Evolutionary conservation across 208 protist species (phyloP).

Genomic region (Crithidia fasciculata): DNA sequence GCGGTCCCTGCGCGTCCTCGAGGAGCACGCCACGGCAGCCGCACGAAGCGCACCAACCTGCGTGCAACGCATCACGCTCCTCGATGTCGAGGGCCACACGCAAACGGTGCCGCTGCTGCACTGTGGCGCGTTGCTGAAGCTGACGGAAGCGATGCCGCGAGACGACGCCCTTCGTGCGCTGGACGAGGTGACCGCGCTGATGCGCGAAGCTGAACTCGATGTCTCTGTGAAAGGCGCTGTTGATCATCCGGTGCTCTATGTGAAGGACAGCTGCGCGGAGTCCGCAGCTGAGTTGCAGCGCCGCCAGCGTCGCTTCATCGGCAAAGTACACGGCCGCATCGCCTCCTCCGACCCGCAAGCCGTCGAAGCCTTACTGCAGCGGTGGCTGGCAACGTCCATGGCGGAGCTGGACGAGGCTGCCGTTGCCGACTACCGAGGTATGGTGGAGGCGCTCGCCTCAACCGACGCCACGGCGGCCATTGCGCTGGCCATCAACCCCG

Average conservation of each 20-base stretch:
- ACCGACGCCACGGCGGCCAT: constrained; percentile 48
- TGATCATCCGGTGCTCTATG: constrained; percentile 27
- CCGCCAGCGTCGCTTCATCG: constrained; percentile 56
- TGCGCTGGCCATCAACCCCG: constrained; percentile 56
- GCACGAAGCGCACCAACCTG: constrained; percentile 10
- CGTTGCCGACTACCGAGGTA: constrained; percentile 47
- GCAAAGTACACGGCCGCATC: constrained; percentile 47
- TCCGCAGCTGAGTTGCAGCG: constrained; percentile 34
- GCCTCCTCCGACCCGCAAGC: constrained; percentile 37
- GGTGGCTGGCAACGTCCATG: constrained; percentile 4
- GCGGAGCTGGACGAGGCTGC: constrained; percentile 13
- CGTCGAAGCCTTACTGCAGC: constrained; percentile 18
- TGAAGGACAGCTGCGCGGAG: constrained; percentile 35
- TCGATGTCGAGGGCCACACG: constrained; percentile 19
- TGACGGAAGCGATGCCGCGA: constrained; percentile 8
- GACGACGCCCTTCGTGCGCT: constrained; percentile 40
- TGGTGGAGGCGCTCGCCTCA: constrained; percentile 56
- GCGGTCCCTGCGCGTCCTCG: constrained; percentile 31
- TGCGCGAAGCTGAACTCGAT: too few relatives aligned
- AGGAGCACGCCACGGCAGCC: constrained; percentile 7
- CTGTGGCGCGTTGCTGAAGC: constrained; percentile 23
- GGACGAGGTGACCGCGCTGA: constrained; percentile 9
- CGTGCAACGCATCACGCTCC: constrained; percentile 16
- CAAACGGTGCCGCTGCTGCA: constrained; percentile 22
- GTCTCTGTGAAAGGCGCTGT: too few relatives aligned